Base-by-base conservation (phyloP, 2,329 filamentous ascomycete genomes). In the Apiospora rasikravindrae region DNA sequence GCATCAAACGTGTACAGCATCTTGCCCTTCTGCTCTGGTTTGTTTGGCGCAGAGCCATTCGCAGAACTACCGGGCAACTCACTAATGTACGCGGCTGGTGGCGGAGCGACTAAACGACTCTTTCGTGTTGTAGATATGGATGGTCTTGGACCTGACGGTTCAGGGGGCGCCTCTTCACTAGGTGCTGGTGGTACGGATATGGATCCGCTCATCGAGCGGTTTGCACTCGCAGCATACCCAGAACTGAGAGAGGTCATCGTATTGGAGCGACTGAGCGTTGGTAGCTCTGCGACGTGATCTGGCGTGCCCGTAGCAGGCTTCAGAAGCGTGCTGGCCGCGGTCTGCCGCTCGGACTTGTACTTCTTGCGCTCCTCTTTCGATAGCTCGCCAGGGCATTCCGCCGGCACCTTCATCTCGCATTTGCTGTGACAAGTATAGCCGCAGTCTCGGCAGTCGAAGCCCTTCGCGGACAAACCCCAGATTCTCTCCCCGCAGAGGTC, bases 371-470 rank as follows among this genome's bases (percentile, higher is more conserved):
- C 95, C 74, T 98, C 96, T 83, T 98, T 99, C 74, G 88, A 92
- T 80, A 96, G 91, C 80, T 98, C 96, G 69, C 96, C 96, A 0
- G 96, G 96, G 79, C 96, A 99, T 80, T 98, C 94, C 10, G 96
- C 93, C 0, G 96, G 95, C 0, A 98, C 96, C 83, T 98, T 99
- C 92, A 99, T 96, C 85, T 99, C 94, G 81, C 96, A 99, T 84
- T 99, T 99, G 86, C 92, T 97, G 83, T 99, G 96, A 80, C 96
- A 99, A 1, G 95, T 98, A 83, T 98, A 99, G 45, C 97, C 96
- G 79, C 96, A 99, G 81, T 98, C 96, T 77, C 93, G 90, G 80
- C 96, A 99, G 81, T 97, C 95, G 80, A 98, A 97, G 0, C 96
- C 96, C 83, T 99, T 99, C 49, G 96, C 96, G 42, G 94, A 97